Base-by-base conservation (phyloP, 768 basidiomycete genomes). In the Pisolithus albus region DNA sequence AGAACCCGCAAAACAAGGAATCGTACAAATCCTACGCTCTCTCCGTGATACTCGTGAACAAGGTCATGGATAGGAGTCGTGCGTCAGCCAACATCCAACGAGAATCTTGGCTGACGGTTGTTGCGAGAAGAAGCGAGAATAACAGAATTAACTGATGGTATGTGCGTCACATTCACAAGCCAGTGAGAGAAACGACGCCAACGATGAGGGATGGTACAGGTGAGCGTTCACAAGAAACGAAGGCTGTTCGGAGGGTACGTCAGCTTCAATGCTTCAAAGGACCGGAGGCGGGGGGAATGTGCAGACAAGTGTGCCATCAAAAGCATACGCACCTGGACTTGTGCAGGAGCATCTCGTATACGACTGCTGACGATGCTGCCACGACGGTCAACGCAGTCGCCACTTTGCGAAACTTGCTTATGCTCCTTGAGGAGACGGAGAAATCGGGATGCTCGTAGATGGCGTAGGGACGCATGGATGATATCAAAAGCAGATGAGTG, bases 331-430 rank as follows among this genome's bases (percentile, higher is more conserved):
- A 67, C 66, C 65, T 49, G 11, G 55, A 30, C 55, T 48, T 55
- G 45, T 26, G 60, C 6, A 49, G 46, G n/a, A 68, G 39, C n/a
- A 68, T 49, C 21, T 63, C 61, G 39, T 68, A 68, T 0, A 68
- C 56, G 19, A 62, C 66, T 24, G 68, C 67, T 9, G 66, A 53
- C 13, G 66, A 69, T 15, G 66, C 68, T 13, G 66, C 66, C 41
- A 68, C 56, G 47, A 68, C 53, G 15, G 66, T 63, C 36, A 68
- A 19, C 2, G 64, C 49, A 1, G 65, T 52, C 28, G 60, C 66
- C 19, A 70, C 44, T 7, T 58, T 61, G 21, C 52, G 65, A 1
- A 68, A 51, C 42, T 7, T 43, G 54, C 26, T 46, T 41, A 30
- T 19, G 42, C 42, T 44, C 18, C 39, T 34, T 3, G 54, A 47